phyloP scores from a whole-genome alignment of 148 eudicot genomes.

The Spergularia bocconei region DNA sequence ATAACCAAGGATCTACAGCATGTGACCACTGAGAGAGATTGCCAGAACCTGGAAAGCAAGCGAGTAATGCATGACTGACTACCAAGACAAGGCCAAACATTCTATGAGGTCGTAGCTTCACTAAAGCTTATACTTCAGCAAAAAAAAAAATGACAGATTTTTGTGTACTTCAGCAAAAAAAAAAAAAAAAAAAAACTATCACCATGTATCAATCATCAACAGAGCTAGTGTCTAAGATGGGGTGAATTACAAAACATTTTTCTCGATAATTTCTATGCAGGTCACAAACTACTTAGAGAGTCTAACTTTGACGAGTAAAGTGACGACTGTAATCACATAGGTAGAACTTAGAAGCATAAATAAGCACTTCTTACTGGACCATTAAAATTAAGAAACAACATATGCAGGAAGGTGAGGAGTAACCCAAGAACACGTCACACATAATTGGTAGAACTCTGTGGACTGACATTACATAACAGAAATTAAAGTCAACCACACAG shows the following conservation, averaged over 20 bases:
- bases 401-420: constrained; percentile 48
- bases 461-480: neutral
- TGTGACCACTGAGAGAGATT: constrained; percentile 70
- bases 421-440: constrained; percentile 61
- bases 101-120: neutral
- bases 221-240: neutral
- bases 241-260: neutral
- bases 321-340: neutral
- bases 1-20: constrained; percentile 83
- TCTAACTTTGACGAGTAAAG: neutral
- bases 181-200: no score
- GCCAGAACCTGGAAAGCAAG: constrained; percentile 64
- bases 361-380: constrained; percentile 32
- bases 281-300: neutral
- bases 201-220: no score
- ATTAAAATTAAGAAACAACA: constrained; percentile 63
- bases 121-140: neutral
- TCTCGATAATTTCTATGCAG: neutral
- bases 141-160: neutral
- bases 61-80: constrained; percentile 2
- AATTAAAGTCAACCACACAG: neutral
- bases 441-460: constrained; percentile 17
- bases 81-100: constrained; percentile 15
- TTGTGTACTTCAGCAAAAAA: neutral
- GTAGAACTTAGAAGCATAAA: neutral